These are phyloP conservation scores for Bromus sterilis DNA, from an alignment of 176 grass and related monocot species.

Conservation along the genomic window DNA sequence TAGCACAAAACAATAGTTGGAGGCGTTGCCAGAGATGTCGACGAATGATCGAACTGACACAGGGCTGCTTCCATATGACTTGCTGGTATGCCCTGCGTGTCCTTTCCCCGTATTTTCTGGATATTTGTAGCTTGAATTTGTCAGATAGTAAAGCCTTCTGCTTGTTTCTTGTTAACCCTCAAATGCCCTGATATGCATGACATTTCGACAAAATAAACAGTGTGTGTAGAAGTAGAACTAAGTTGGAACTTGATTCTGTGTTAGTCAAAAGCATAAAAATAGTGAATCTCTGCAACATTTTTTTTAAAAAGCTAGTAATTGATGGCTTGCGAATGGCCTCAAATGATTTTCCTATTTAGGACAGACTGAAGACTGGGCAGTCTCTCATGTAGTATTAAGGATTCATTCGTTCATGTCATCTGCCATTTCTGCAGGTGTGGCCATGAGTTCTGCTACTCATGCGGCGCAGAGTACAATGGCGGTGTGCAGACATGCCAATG, in stretches of 20 bases:
- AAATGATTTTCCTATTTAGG: neutral
- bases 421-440: conserved; percentile 64
- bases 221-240: no score
- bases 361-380: neutral
- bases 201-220: neutral
- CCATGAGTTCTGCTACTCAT: conserved; percentile 96
- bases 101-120: neutral
- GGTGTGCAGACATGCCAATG: conserved; percentile 90
- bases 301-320: neutral
- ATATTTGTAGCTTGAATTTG: neutral
- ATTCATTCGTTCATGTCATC: neutral
- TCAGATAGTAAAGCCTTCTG: neutral
- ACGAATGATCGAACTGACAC: conserved; percentile 66
- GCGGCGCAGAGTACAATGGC: conserved; percentile 59
- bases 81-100: conserved; percentile 61
- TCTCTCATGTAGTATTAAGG: neutral
- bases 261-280: neutral
- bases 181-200: neutral
- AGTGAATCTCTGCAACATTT: neutral
- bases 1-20: conserved; percentile 62
- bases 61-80: conserved; percentile 68
- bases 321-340: neutral
- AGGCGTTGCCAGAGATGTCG: conserved; percentile 66
- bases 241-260: no score
- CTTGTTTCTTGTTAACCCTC: neutral